These are phyloP conservation scores for Kurtzmaniella quercitrusa DNA, from an alignment of 1,139 yeast species.

Conservation along the genomic window DNA sequence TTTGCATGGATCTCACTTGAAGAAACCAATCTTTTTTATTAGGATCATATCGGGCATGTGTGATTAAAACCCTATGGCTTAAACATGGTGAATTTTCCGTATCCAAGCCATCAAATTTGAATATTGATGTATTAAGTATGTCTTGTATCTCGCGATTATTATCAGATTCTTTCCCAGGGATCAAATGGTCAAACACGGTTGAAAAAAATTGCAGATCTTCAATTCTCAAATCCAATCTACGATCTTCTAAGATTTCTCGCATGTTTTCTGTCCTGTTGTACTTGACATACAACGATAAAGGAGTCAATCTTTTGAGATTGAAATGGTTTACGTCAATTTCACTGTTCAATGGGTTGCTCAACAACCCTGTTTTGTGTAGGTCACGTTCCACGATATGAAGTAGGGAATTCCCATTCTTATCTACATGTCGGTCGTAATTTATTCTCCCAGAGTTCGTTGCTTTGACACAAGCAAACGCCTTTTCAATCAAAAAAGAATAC, in stretches of 20 bases:
- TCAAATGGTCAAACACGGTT: constrained; percentile 38
- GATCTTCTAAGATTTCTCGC: constrained; percentile 39
- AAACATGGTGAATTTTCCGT: background rate
- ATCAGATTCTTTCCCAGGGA: constrained; percentile 22
- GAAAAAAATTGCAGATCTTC: constrained; percentile 43
- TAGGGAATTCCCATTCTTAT: constrained; percentile 67
- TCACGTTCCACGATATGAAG: constrained; percentile 61
- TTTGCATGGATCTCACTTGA: constrained; percentile 17
- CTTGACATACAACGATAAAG: constrained; percentile 67
- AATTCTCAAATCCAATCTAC: constrained; percentile 38
- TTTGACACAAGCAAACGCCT: constrained; percentile 44
- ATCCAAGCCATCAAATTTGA: background rate
- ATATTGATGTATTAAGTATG: constrained; percentile 1
- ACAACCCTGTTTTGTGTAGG: constrained; percentile 34
- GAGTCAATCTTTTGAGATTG: constrained; percentile 60
- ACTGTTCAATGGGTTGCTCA: constrained; percentile 24
- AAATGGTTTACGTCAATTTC: constrained; percentile 56
- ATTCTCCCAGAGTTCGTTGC: constrained; percentile 30
- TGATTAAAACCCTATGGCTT: constrained; percentile 18
- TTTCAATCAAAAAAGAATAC: constrained; percentile 48
- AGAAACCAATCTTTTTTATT: constrained; percentile 32
- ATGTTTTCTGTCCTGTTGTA: constrained; percentile 65
- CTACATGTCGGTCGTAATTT: constrained; percentile 59
- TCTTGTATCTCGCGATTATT: constrained; percentile 3
- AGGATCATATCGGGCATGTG: constrained; percentile 35